Conservation (phyloP, 2,329 filamentous ascomycete species). For the Beauveria pseudobassiana region DNA sequence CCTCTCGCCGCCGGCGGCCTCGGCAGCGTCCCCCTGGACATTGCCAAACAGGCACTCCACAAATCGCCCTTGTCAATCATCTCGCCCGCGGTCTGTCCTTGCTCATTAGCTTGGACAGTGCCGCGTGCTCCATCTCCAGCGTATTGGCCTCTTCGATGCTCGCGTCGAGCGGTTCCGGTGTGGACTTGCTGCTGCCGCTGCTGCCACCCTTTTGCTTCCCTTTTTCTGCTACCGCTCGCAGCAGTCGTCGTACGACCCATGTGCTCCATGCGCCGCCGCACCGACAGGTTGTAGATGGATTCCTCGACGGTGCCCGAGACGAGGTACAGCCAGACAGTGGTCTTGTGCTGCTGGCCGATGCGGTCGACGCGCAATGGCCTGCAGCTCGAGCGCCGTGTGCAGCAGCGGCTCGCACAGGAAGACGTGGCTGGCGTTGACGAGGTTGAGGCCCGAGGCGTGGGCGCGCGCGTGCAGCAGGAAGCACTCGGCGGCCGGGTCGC, state of each 20-base stretch:
- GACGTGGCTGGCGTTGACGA: slow-evolving; percentile 89
- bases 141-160: slow-evolving; percentile 78
- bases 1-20: slow-evolving; percentile 14
- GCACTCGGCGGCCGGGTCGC: slow-evolving; percentile 66
- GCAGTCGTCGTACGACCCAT: slow-evolving; percentile 42
- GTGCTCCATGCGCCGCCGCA: slow-evolving; percentile 69
- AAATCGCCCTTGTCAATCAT: slow-evolving; percentile 70
- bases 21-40: slow-evolving; percentile 14
- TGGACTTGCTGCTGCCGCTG: slow-evolving; percentile 23
- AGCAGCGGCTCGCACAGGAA: slow-evolving; percentile 91
- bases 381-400: slow-evolving; percentile 87
- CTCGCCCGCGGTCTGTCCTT: slow-evolving; percentile 69
- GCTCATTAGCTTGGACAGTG: slow-evolving; percentile 61
- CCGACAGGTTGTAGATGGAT: slow-evolving; percentile 81
- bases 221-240: slow-evolving; percentile 7
- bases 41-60: slow-evolving; percentile 78
- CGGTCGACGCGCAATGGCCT: slow-evolving; percentile 93
- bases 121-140: slow-evolving; percentile 68
- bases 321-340: slow-evolving; percentile 92
- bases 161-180: slow-evolving; percentile 46
- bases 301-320: slow-evolving; percentile 88
- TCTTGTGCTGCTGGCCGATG: slow-evolving; percentile 81
- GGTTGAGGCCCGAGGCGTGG: slow-evolving; percentile 80
- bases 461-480: slow-evolving; percentile 86
- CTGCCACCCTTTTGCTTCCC: slow-evolving; percentile 18